Percentiles rank a stretch among this genome's conserved stretches.
phyloP scores from a whole-genome alignment of 2,329 filamentous ascomycete species.

The Lecanicillium sp. region DNA sequence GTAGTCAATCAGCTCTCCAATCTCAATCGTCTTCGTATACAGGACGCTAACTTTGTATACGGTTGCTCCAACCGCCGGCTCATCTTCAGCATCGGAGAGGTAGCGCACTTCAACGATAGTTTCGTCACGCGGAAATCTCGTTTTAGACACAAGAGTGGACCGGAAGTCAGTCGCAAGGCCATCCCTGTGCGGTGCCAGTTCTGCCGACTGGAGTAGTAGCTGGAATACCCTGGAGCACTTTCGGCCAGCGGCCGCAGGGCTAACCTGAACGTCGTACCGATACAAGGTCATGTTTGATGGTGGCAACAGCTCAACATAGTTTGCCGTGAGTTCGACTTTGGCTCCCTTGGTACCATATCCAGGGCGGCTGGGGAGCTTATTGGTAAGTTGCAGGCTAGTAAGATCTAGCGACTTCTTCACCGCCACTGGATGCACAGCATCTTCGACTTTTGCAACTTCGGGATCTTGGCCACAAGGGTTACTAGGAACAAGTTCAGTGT shows the following conservation, averaged over 20 bases:
- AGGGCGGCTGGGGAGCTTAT: background rate
- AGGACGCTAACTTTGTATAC: slow-evolving; percentile 15
- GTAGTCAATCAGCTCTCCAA: slow-evolving; percentile 17
- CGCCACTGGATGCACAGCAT: slow-evolving; percentile 1
- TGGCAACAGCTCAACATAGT: slow-evolving; percentile 2
- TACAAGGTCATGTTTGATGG: background rate
- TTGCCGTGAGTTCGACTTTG: slow-evolving; percentile 3
- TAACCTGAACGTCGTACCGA: slow-evolving; percentile 2
- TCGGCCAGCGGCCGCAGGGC: background rate
- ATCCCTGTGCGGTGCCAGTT: slow-evolving; percentile 9
- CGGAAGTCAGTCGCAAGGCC: slow-evolving; percentile 25
- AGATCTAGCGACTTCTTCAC: background rate
- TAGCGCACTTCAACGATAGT: slow-evolving; percentile 14
- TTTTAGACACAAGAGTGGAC: slow-evolving; percentile 21
- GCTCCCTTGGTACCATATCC: slow-evolving; percentile 2
- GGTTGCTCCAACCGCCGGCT: slow-evolving; percentile 11
- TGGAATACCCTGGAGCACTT: background rate
- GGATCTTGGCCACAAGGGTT: slow-evolving; percentile 1
- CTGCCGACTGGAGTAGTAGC: slow-evolving; percentile 15
- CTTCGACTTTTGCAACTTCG: slow-evolving; percentile 1
- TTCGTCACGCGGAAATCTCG: slow-evolving; percentile 11
- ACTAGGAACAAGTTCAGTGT: background rate
- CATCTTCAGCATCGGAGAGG: slow-evolving; percentile 20
- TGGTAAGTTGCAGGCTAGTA: background rate
- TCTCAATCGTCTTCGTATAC: slow-evolving; percentile 16